A percentile compares a stretch with the other conserved stretches of the same genome.
Evolutionary conservation across 1,139 yeast genomes (phyloP).

Genomic region (Saccharomycopsis hybrid): DNA sequence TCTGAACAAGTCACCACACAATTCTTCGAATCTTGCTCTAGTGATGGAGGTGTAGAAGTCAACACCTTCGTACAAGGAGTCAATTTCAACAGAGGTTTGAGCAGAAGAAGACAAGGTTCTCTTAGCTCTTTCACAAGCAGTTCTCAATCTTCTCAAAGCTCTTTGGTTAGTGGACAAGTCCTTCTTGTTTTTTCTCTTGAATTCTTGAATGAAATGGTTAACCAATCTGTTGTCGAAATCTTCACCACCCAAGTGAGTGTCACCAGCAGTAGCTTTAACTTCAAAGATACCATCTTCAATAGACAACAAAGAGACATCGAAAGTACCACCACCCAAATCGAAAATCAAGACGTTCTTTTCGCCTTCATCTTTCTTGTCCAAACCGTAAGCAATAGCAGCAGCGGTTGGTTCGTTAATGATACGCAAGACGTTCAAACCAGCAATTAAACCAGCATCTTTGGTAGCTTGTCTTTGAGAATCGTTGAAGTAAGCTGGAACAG

Average conservation of each 20-base stretch:
- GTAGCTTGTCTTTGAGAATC: constrained; percentile 99
- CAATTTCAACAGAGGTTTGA: constrained; percentile 82
- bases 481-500: constrained; percentile 95
- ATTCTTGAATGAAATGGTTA: constrained; percentile 71
- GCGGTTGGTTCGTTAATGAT: constrained; percentile 99
- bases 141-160: constrained; percentile 82
- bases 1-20: constrained; percentile 79
- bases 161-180: constrained; percentile 72
- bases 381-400: constrained; percentile 96
- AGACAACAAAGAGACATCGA: constrained; percentile 88
- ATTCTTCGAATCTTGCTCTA: constrained; percentile 89
- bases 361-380: constrained; percentile 74
- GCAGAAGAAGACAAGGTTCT: constrained; percentile 63
- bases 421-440: constrained; percentile 91
- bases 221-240: constrained; percentile 81
- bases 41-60: constrained; percentile 78
- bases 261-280: constrained; percentile 98
- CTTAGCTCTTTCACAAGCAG: constrained; percentile 81
- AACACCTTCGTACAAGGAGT: constrained; percentile 72
- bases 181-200: constrained; percentile 78
- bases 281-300: constrained; percentile 96
- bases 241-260: constrained; percentile 98
- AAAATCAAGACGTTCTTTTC: constrained; percentile 87
- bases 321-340: constrained; percentile 98
- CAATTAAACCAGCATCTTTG: constrained; percentile 97